Conservation (phyloP, 768 basidiomycete species). For the Tulasnella sp. region DNA sequence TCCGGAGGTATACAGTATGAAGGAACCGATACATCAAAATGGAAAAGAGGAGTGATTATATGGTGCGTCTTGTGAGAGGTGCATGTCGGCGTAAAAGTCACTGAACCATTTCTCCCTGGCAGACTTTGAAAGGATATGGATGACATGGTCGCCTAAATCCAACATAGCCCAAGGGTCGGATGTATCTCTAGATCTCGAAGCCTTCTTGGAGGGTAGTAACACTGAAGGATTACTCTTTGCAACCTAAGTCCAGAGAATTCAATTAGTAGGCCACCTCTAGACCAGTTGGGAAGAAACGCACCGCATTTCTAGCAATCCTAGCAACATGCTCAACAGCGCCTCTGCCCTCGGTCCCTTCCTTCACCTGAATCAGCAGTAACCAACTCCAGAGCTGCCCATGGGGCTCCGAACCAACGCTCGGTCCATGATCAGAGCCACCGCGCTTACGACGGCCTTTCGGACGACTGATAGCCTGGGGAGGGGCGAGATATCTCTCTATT, state of each 20-base stretch:
- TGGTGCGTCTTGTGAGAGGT: neutral
- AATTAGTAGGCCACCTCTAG: neutral
- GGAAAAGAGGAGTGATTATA: neutral
- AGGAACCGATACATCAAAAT: no score
- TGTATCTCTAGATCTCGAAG: conserved; percentile 33
- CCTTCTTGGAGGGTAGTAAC: conserved; percentile 48
- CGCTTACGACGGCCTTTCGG: conserved; percentile 54
- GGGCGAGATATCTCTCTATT: conserved; percentile 33
- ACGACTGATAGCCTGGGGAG: conserved; percentile 43
- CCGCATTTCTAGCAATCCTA: conserved; percentile 55
- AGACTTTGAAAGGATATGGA: conserved; percentile 58
- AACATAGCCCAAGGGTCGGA: conserved; percentile 70
- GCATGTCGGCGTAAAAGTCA: neutral
- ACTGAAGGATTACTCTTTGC: conserved; percentile 46
- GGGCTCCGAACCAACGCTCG: conserved; percentile 38
- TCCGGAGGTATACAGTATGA: no score
- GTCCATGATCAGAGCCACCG: conserved; percentile 34
- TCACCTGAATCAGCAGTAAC: conserved; percentile 40
- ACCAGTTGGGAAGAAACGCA: conserved; percentile 28
- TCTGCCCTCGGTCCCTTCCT: conserved; percentile 69
- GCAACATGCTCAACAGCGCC: conserved; percentile 68
- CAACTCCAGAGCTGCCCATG: conserved; percentile 14
- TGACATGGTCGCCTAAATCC: conserved; percentile 67
- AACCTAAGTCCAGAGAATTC: conserved; percentile 32
- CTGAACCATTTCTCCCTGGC: conserved; percentile 57